These are phyloP conservation scores for Yamadazyma taylorii DNA, from an alignment of 1,139 yeast species.

Conservation along the genomic window DNA sequence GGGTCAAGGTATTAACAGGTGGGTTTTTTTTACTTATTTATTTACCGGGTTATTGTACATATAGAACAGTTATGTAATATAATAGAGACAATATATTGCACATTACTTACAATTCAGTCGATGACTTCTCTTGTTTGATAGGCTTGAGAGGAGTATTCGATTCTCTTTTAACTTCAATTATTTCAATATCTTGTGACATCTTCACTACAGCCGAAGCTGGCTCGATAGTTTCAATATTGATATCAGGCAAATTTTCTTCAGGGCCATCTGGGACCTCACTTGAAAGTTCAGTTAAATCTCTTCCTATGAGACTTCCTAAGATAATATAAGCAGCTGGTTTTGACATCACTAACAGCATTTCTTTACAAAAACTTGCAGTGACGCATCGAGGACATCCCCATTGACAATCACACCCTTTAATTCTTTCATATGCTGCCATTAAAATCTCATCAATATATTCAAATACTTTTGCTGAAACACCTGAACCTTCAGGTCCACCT, in stretches of 20 bases:
- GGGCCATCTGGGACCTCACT: conserved; percentile 70
- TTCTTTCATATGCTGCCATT: conserved; percentile 54
- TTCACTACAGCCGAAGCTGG: conserved; percentile 53
- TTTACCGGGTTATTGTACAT: conserved; percentile 1
- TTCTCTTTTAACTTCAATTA: conserved; percentile 39
- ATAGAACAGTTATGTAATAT: conserved; percentile 1
- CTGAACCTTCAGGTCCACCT: conserved; percentile 79
- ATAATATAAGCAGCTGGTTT: conserved; percentile 85
- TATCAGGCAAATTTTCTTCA: conserved; percentile 72
- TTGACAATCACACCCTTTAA: conserved; percentile 70
- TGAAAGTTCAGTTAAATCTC: conserved; percentile 40
- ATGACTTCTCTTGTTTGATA: conserved; percentile 10
- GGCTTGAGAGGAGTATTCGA: conserved; percentile 8
- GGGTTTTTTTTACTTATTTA: no score
- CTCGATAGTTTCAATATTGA: conserved; percentile 65
- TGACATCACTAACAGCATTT: conserved; percentile 77
- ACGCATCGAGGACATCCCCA: conserved; percentile 92
- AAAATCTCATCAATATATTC: conserved; percentile 71
- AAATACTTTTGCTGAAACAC: conserved; percentile 75
- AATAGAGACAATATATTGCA: not conserved
- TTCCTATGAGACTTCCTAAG: conserved; percentile 51
- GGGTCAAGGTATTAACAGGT: conserved; percentile 11
- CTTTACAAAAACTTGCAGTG: conserved; percentile 77
- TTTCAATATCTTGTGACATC: conserved; percentile 58
- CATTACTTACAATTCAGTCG: not conserved